A percentile compares a stretch with the other conserved stretches of the same genome.
phyloP scores from a whole-genome alignment of 2,329 filamentous ascomycete species.

The Aspergillus fischeri region DNA sequence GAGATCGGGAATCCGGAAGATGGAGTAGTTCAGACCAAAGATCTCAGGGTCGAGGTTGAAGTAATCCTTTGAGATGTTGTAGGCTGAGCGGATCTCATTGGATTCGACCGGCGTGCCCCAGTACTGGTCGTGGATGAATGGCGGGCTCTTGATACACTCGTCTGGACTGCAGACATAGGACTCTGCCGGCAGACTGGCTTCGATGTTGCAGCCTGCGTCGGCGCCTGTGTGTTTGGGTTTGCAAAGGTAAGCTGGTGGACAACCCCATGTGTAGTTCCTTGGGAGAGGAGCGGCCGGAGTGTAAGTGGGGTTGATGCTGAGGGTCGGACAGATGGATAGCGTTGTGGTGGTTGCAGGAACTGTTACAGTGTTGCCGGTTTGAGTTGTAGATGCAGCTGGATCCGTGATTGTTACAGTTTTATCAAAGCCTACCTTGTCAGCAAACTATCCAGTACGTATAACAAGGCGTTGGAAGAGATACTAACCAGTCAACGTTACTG shows the following conservation, averaged over 20 bases:
- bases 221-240: constrained; percentile 24
- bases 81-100: constrained; percentile 25
- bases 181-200: constrained; percentile 32
- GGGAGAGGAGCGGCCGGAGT: constrained; percentile 23
- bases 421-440: neutral
- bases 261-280: constrained; percentile 34
- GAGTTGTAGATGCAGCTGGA: neutral
- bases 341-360: constrained; percentile 8
- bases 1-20: constrained; percentile 47
- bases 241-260: constrained; percentile 41
- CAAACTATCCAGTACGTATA: neutral
- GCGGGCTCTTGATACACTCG: constrained; percentile 34
- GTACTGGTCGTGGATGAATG: constrained; percentile 21
- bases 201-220: constrained; percentile 34
- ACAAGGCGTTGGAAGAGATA: neutral
- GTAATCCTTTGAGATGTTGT: constrained; percentile 52
- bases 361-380: neutral
- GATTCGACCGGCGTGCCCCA: constrained; percentile 21
- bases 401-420: neutral
- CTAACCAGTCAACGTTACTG: neutral
- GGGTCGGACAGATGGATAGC: constrained; percentile 26
- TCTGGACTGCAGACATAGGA: constrained; percentile 36
- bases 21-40: constrained; percentile 60
- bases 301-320: constrained; percentile 29
- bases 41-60: constrained; percentile 59